Evolutionary conservation across 768 basidiomycete genomes (phyloP).

Genomic region (Rubroboletus satanas): DNA sequence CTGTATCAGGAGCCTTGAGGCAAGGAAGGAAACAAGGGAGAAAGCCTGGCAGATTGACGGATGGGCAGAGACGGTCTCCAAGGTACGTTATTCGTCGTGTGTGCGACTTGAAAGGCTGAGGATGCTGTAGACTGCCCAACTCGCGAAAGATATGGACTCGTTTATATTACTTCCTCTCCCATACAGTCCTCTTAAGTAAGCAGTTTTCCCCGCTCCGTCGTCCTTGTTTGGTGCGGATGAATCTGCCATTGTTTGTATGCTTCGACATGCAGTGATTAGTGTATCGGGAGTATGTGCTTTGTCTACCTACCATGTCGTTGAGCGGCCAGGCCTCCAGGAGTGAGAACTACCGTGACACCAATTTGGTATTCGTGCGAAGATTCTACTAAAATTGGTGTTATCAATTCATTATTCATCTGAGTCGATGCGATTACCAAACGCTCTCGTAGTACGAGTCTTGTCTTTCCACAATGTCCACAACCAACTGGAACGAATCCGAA

Average conservation of each 20-base stretch:
- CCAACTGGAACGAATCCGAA: conserved; percentile 56
- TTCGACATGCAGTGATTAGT: background rate
- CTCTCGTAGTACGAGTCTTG: background rate
- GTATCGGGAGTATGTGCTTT: background rate
- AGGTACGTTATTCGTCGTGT: conserved; percentile 46
- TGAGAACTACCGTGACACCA: background rate
- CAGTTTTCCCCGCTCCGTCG: background rate
- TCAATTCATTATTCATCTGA: conserved; percentile 7
- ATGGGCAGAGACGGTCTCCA: conserved; percentile 92
- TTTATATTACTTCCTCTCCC: conserved; percentile 75
- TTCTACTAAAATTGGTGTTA: conserved; percentile 5
- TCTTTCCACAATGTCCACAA: conserved; percentile 25
- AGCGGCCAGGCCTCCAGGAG: background rate
- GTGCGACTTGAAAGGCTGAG: background rate
- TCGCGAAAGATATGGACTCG: conserved; percentile 83
- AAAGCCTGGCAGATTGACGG: conserved; percentile 93
- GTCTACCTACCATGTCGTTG: background rate
- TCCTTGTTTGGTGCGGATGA: background rate
- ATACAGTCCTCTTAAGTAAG: conserved; percentile 81
- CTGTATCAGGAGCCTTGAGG: conserved; percentile 58
- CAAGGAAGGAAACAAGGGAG: conserved; percentile 79
- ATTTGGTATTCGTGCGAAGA: conserved; percentile 17
- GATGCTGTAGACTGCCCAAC: conserved; percentile 71
- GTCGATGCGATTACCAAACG: background rate
- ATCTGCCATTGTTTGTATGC: background rate